Percentiles rank a stretch among this genome's conserved stretches.
These are phyloP conservation scores for Pyrenochaeta sp. DNA, from an alignment of 2,329 filamentous ascomycete species.

Conservation along the genomic window DNA sequence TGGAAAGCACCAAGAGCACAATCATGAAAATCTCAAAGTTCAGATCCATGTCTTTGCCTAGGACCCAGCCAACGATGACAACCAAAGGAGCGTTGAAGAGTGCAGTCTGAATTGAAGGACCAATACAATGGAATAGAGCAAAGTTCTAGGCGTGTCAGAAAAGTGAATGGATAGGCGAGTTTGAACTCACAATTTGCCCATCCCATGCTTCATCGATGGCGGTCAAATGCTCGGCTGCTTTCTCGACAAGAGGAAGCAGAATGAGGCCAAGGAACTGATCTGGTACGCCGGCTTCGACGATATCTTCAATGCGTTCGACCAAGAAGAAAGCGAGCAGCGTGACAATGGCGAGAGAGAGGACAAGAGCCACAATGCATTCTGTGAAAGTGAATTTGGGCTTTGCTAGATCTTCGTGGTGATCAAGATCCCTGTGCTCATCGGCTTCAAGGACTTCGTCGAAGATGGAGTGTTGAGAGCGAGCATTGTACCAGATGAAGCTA, in stretches of 20 bases:
- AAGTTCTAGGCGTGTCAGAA: slow-evolving; percentile 63
- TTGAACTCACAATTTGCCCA: slow-evolving; percentile 65
- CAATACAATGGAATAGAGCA: slow-evolving; percentile 83
- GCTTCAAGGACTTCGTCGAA: slow-evolving; percentile 76
- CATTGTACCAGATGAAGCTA: slow-evolving; percentile 73
- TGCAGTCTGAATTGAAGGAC: slow-evolving; percentile 86
- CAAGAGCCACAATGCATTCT: slow-evolving; percentile 73
- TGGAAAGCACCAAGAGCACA: slow-evolving; percentile 79
- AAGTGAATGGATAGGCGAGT: neutral
- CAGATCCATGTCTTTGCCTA: slow-evolving; percentile 74
- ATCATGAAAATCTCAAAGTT: slow-evolving; percentile 91
- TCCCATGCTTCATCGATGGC: slow-evolving; percentile 86
- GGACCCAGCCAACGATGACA: slow-evolving; percentile 82
- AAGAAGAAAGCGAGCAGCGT: slow-evolving; percentile 76
- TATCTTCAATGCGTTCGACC: slow-evolving; percentile 74
- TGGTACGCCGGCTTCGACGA: slow-evolving; percentile 61
- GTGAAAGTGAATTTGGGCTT: slow-evolving; percentile 77
- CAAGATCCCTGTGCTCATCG: slow-evolving; percentile 72
- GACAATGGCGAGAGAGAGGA: slow-evolving; percentile 71
- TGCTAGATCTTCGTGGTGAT: slow-evolving; percentile 64
- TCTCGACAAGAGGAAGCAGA: slow-evolving; percentile 81
- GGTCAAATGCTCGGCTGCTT: slow-evolving; percentile 84
- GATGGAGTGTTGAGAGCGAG: slow-evolving; percentile 76
- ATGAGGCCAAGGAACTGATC: slow-evolving; percentile 72
- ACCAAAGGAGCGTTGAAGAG: slow-evolving; percentile 86